These are phyloP conservation scores for Cladorrhinum samala DNA, from an alignment of 495 filamentous ascomycete genomes.

Conservation along the genomic window DNA sequence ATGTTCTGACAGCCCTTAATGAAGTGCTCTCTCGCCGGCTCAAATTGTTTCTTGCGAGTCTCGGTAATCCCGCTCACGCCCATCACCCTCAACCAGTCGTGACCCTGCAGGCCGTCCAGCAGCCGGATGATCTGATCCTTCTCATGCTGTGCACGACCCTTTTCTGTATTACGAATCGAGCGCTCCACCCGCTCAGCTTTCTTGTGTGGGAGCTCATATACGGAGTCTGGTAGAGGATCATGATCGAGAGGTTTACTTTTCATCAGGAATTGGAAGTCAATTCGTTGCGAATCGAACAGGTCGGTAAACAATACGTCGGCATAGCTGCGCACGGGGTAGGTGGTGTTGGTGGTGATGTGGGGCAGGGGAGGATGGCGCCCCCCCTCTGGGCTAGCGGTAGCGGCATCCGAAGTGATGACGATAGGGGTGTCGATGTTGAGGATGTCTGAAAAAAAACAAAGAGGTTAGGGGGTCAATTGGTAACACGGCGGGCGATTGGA, in stretches of 20 bases:
- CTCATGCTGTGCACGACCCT: slow-evolving; percentile 86
- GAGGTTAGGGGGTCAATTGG: slow-evolving; percentile 29
- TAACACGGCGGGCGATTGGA: too few relatives aligned
- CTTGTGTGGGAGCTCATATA: slow-evolving; percentile 65
- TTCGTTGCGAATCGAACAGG: slow-evolving; percentile 46
- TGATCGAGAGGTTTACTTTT: slow-evolving; percentile 25
- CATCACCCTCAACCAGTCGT: slow-evolving; percentile 90
- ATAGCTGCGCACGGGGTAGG: slow-evolving; percentile 40
- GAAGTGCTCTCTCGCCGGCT: slow-evolving; percentile 78
- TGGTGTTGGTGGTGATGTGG: slow-evolving; percentile 31
- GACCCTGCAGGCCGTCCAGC: slow-evolving; percentile 79
- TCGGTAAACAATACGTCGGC: slow-evolving; percentile 40
- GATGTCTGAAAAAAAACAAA: slow-evolving; percentile 39
- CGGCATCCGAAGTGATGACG: slow-evolving; percentile 32
- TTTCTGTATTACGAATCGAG: slow-evolving; percentile 87
- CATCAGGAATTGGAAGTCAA: slow-evolving; percentile 50
- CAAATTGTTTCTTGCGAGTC: slow-evolving; percentile 72
- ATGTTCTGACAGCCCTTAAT: slow-evolving; percentile 71
- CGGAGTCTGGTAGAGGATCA: slow-evolving; percentile 64
- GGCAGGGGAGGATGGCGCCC: too few relatives aligned
- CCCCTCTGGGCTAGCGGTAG: too few relatives aligned
- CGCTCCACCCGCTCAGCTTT: slow-evolving; percentile 85
- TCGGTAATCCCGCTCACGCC: slow-evolving; percentile 86
- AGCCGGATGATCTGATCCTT: slow-evolving; percentile 80
- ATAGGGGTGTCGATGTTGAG: slow-evolving; percentile 57